Evolutionary conservation across 441 rosid genomes (phyloP), one percentile per base, ranked within the genome.

Genomic region (Adansonia madagascariensis): DNA sequence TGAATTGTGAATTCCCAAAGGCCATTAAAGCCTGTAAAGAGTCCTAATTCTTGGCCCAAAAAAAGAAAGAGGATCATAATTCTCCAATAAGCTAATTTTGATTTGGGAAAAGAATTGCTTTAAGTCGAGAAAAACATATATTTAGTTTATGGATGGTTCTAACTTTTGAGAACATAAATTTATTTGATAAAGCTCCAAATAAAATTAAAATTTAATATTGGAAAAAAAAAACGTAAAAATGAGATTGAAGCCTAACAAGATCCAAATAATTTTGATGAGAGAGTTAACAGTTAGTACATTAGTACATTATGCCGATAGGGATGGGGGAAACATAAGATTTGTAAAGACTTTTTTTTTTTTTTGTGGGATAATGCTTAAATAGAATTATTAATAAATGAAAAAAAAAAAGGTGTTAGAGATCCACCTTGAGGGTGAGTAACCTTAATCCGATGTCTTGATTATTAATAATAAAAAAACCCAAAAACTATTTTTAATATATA

Each of bases 1-100:
- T 79, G 71, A 47, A 61, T 79, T 78, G 63, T 27, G 43, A 62
- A 24, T 14, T 62, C 8, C 66, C 68, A 79, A 62, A 22, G 14
- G 55, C 43, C 43, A 73, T 35, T 53, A 3, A 56, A 57, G 14
- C 7, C 3, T 52, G 1, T 44, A 71, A 14, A 7, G 35, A 3
- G 18, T 64, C 7, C 10, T 5, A 14, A 35, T 6, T 14, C 12
- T 18, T 57, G 62, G 27, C 15, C 41, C 35, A 60, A 10, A 24
- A 3, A 14, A 57, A 0, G 3, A 1, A 2, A 56, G 8, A 56
- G 27, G 46, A 0, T 43, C 46, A 1, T 60, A 27, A 20, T 10
- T 18, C 22, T 20, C 35, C 24, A 20, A 47, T 47, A 47, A 47
- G 50, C 50, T 47, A 47, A 47, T 1, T 47, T 47, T 10, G 3